phyloP scores from a whole-genome alignment of 495 filamentous ascomycete species.

The Penicillium paxilli region DNA sequence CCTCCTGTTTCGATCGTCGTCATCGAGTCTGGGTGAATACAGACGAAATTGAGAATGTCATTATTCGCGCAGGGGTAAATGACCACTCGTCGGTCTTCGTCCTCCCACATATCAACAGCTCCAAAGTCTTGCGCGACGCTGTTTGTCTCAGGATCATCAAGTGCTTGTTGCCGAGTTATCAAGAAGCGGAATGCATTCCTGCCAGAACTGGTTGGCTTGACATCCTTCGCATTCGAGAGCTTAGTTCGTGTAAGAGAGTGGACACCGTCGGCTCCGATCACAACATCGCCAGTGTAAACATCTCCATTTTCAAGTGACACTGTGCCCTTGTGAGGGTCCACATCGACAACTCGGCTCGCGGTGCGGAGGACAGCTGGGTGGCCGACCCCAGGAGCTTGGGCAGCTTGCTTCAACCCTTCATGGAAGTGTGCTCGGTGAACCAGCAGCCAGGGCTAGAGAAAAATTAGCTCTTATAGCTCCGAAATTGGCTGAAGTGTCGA shows the following conservation, averaged over 20 bases:
- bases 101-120: slow-evolving; percentile 51
- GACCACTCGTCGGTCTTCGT: slow-evolving; percentile 51
- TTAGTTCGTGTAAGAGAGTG: slow-evolving; percentile 47
- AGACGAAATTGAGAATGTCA: slow-evolving; percentile 59
- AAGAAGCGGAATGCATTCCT: slow-evolving; percentile 65
- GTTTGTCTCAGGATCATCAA: slow-evolving; percentile 46
- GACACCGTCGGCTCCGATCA: slow-evolving; percentile 56
- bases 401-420: slow-evolving; percentile 44
- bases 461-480: background rate
- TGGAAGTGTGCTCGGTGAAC: slow-evolving; percentile 53
- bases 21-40: slow-evolving; percentile 53
- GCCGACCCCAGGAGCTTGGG: slow-evolving; percentile 38
- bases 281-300: slow-evolving; percentile 40
- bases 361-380: slow-evolving; percentile 41
- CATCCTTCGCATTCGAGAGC: slow-evolving; percentile 28
- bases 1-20: slow-evolving; percentile 27
- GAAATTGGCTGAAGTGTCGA: background rate
- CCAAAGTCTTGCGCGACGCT: slow-evolving; percentile 38
- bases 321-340: slow-evolving; percentile 42
- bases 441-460: slow-evolving; percentile 47
- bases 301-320: slow-evolving; percentile 42
- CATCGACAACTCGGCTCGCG: slow-evolving; percentile 41
- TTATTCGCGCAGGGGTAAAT: slow-evolving; percentile 60
- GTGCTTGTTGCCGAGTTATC: slow-evolving; percentile 41
- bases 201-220: slow-evolving; percentile 47